These are phyloP conservation scores for Starmera caribaea DNA, from an alignment of 805 yeast species.

Conservation along the genomic window DNA sequence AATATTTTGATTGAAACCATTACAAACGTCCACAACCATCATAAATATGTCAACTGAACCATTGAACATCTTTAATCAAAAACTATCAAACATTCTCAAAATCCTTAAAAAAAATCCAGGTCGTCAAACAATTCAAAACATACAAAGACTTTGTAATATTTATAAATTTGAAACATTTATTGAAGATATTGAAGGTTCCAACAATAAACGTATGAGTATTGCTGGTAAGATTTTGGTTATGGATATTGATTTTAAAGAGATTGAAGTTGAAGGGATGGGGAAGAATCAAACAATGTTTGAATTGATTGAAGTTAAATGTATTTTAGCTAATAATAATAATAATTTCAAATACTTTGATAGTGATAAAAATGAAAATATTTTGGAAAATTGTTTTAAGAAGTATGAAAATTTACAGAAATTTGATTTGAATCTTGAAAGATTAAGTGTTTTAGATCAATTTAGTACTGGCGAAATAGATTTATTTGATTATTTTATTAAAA, in stretches of 20 bases:
- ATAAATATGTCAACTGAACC: no score
- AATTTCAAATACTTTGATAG: conserved; percentile 10
- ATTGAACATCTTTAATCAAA: conserved; percentile 10
- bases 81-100: conserved; percentile 9
- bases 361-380: conserved; percentile 7
- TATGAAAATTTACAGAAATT: conserved; percentile 10
- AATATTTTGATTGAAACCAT: no score
- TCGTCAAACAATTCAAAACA: conserved; percentile 13
- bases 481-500: conserved; percentile 10
- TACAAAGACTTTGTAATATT: conserved; percentile 17
- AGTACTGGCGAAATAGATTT: conserved; percentile 12
- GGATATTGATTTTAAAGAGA: conserved; percentile 16
- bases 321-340: conserved; percentile 18
- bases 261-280: neutral
- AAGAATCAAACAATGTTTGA: conserved; percentile 8
- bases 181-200: conserved; percentile 9
- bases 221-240: conserved; percentile 20
- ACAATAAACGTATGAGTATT: conserved; percentile 12
- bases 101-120: conserved; percentile 14
- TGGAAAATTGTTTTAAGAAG: conserved; percentile 8
- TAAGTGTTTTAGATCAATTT: conserved; percentile 15
- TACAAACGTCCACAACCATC: no score
- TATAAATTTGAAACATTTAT: conserved; percentile 18
- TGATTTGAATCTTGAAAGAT: conserved; percentile 10
- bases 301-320: conserved; percentile 12